Evolutionary conservation across 2,329 filamentous ascomycete genomes (phyloP).

Genomic region (Fusarium verrucosum): DNA sequence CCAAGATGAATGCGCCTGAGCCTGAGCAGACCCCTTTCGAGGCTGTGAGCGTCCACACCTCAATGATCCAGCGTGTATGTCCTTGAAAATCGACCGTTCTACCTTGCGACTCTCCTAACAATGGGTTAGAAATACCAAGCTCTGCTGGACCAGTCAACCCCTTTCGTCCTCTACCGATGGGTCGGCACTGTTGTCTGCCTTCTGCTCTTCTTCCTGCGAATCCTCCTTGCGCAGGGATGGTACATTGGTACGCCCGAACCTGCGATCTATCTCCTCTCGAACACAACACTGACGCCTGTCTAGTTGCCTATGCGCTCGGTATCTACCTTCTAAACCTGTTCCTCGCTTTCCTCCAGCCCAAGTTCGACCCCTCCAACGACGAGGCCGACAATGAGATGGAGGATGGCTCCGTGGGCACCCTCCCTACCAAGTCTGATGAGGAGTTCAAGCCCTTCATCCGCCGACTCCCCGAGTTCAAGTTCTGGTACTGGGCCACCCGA

Average conservation of each 20-base stretch:
- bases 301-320: slow-evolving; percentile 95
- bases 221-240: slow-evolving; percentile 95
- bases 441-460: slow-evolving; percentile 98
- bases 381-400: slow-evolving; percentile 93
- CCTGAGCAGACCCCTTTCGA: slow-evolving; percentile 92
- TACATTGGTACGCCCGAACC: slow-evolving; percentile 79
- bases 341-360: slow-evolving; percentile 96
- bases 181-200: slow-evolving; percentile 79
- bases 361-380: slow-evolving; percentile 97
- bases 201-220: slow-evolving; percentile 84
- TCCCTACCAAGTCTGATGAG: slow-evolving; percentile 95
- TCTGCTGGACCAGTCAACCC: slow-evolving; percentile 92
- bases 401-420: slow-evolving; percentile 81
- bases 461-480: slow-evolving; percentile 98
- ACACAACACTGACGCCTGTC: slow-evolving; percentile 12
- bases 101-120: slow-evolving; percentile 14
- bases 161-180: slow-evolving; percentile 91
- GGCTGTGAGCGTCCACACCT: slow-evolving; percentile 86
- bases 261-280: background rate
- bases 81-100: slow-evolving; percentile 29
- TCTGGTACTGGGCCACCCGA: slow-evolving; percentile 96
- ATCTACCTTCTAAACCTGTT: slow-evolving; percentile 99
- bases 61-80: slow-evolving; percentile 74
- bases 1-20: slow-evolving; percentile 83
- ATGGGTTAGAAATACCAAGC: slow-evolving; percentile 83